A percentile compares a stretch with the other conserved stretches of the same genome.
Conservation (phyloP, 2,329 filamentous ascomycete species). For the Sporothrix dimorphospora region DNA sequence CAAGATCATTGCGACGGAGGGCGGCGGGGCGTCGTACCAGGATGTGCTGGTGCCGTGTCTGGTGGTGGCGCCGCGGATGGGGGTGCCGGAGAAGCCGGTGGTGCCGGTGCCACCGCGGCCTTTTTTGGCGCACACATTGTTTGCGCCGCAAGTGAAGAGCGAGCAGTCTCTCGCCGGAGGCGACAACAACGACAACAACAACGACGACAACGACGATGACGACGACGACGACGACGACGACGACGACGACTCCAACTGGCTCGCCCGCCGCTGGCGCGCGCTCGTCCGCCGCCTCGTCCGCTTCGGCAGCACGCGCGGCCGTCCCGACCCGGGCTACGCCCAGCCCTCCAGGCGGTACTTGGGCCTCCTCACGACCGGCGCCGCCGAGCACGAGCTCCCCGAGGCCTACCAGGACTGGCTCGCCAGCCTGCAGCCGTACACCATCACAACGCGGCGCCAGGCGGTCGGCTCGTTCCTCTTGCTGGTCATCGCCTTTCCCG, state of each 20-base stretch:
- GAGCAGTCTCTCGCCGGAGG: slow-evolving; percentile 19
- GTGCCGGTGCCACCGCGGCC: slow-evolving; percentile 56
- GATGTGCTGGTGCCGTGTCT: slow-evolving; percentile 82
- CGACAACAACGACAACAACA: slow-evolving; percentile 29
- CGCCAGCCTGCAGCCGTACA: slow-evolving; percentile 68
- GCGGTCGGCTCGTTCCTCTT: slow-evolving; percentile 61
- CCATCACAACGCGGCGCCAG: slow-evolving; percentile 68
- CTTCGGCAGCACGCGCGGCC: slow-evolving; percentile 50
- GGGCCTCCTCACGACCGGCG: slow-evolving; percentile 76
- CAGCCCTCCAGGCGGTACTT: slow-evolving; percentile 86
- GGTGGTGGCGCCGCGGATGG: slow-evolving; percentile 59
- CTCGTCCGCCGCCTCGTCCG: slow-evolving; percentile 42
- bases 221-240: slow-evolving; percentile 33
- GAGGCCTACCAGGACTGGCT: slow-evolving; percentile 77
- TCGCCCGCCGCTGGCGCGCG: slow-evolving; percentile 45
- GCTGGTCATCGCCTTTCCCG: slow-evolving; percentile 60
- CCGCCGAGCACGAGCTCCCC: slow-evolving; percentile 78
- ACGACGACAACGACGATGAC: slow-evolving; percentile 28
- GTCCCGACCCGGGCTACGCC: slow-evolving; percentile 71
- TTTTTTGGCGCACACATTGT: slow-evolving; percentile 85
- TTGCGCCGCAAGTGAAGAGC: slow-evolving; percentile 59
- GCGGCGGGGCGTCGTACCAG: slow-evolving; percentile 80
- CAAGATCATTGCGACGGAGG: slow-evolving; percentile 87
- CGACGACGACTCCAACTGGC: slow-evolving; percentile 28
- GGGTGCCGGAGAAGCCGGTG: slow-evolving; percentile 69